Evolutionary conservation across 164 flowering plant genomes (phyloP).

Genomic region (Chloranthus sessilifolius): DNA sequence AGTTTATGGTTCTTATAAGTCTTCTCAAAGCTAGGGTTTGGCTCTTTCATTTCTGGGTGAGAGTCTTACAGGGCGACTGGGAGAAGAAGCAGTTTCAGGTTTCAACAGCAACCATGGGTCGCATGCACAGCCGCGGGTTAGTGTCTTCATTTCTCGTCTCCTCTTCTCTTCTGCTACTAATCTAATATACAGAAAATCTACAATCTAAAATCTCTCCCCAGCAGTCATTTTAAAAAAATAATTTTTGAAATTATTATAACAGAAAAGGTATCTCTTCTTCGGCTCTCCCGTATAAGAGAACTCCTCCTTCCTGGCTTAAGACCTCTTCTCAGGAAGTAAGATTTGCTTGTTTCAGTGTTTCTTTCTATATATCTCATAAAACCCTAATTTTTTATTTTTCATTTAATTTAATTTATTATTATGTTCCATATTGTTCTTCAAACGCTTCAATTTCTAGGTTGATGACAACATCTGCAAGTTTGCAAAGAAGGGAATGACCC

Average conservation of each 20-base stretch:
- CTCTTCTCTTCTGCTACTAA: neutral
- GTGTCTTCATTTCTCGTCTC: neutral
- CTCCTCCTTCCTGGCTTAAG: slow-evolving; percentile 43
- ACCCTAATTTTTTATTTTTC: neutral
- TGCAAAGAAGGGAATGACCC: slow-evolving; percentile 55
- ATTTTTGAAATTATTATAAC: neutral
- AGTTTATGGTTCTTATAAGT: too few relatives aligned
- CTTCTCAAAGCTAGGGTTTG: too few relatives aligned
- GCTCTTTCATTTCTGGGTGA: too few relatives aligned
- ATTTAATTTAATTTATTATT: neutral
- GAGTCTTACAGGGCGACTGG: too few relatives aligned
- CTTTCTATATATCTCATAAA: neutral
- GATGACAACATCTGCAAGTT: slow-evolving; percentile 54
- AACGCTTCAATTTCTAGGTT: slow-evolving; percentile 22
- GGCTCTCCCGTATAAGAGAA: slow-evolving; percentile 45
- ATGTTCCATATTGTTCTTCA: neutral
- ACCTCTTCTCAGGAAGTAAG: slow-evolving; percentile 31
- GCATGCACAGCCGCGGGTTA: slow-evolving; percentile 45
- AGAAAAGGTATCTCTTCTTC: slow-evolving; percentile 49
- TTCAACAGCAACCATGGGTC: slow-evolving; percentile 41
- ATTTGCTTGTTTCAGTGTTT: neutral
- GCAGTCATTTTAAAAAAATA: too few relatives aligned
- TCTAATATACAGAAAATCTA: neutral
- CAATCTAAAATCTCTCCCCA: too few relatives aligned
- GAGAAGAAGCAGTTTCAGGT: too few relatives aligned